phyloP scores from a whole-genome alignment of 225 moss, liverwort and hornwort species.

The Pseudisothecium myosuroides region DNA sequence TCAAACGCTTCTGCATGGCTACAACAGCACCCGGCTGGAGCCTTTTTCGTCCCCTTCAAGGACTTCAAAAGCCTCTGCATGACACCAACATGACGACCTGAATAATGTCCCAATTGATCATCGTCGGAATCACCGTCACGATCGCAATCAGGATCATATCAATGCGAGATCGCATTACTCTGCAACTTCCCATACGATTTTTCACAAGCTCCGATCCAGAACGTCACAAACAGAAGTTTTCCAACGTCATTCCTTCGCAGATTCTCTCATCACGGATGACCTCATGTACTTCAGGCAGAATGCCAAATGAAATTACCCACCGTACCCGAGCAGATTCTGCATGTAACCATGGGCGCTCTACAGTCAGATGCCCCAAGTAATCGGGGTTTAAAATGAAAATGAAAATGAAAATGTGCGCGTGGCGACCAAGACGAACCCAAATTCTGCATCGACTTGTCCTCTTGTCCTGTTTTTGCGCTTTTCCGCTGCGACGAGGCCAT shows the following conservation, averaged over 20 bases:
- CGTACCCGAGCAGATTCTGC: neutral
- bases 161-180: neutral
- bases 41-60: too few relatives aligned
- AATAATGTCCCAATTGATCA: neutral
- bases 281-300: neutral
- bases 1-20: neutral
- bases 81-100: neutral
- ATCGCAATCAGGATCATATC: neutral
- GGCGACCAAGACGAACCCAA: neutral
- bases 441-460: neutral
- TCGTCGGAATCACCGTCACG: neutral
- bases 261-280: neutral
- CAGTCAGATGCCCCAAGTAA: too few relatives aligned
- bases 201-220: neutral
- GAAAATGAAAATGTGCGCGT: neutral
- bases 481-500: neutral
- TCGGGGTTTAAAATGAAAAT: too few relatives aligned
- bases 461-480: neutral
- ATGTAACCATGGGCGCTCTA: neutral
- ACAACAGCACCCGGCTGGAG: too few relatives aligned
- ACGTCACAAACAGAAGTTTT: neutral
- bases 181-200: neutral
- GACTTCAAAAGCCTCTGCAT: neutral
- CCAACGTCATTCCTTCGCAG: neutral
- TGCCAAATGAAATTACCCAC: neutral